phyloP scores from a whole-genome alignment of 192 early-diverging fungal species.

The Dimargaris xerosporica region DNA sequence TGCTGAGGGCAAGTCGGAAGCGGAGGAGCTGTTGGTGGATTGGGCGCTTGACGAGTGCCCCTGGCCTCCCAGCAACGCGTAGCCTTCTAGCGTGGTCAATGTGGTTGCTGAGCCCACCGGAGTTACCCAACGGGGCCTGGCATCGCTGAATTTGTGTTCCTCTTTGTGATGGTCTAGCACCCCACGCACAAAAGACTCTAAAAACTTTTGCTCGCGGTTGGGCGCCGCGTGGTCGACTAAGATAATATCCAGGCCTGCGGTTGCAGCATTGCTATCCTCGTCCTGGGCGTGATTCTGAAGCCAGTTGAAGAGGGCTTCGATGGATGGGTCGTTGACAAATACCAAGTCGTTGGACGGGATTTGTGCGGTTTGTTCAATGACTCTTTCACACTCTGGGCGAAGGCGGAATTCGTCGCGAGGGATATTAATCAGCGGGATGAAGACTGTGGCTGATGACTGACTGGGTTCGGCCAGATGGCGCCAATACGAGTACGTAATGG shows the following conservation, averaged over 20 bases:
- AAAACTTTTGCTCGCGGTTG: slow-evolving; percentile 15
- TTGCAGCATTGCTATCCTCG: background rate
- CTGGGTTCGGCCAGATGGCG: background rate
- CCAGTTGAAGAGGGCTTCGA: background rate
- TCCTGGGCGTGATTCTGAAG: background rate
- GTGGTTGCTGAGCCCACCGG: slow-evolving; percentile 24
- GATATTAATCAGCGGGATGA: slow-evolving; percentile 24
- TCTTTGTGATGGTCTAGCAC: slow-evolving; percentile 31
- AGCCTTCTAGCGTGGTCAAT: slow-evolving; percentile 13
- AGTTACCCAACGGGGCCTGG: slow-evolving; percentile 16
- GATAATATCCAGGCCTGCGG: slow-evolving; percentile 16
- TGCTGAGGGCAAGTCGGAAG: no score
- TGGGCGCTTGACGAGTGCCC: slow-evolving; percentile 1
- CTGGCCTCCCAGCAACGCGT: background rate
- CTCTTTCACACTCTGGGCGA: slow-evolving; percentile 20
- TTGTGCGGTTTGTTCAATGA: slow-evolving; percentile 11
- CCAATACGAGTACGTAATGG: slow-evolving; percentile 24
- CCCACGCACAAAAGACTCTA: slow-evolving; percentile 22
- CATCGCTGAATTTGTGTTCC: slow-evolving; percentile 16
- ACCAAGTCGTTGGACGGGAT: slow-evolving; percentile 13
- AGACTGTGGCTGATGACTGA: background rate
- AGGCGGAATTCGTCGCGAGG: slow-evolving; percentile 19
- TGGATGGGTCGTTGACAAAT: slow-evolving; percentile 24
- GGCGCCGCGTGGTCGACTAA: slow-evolving; percentile 28
- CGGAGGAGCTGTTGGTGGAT: background rate